phyloP scores from a whole-genome alignment of 768 basidiomycete species.

The Suillus plorans region DNA sequence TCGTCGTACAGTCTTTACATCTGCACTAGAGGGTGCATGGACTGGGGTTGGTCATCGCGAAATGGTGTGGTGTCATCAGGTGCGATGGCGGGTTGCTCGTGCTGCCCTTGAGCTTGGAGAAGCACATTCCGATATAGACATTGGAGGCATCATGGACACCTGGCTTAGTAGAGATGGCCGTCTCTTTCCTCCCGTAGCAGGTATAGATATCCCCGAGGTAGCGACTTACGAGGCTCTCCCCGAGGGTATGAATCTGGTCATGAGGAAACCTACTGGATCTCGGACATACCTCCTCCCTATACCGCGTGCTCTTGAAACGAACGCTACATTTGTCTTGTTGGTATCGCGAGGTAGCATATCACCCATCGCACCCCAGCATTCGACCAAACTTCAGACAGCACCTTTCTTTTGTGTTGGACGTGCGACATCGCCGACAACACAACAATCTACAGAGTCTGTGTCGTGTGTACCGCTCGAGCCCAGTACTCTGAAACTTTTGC shows the following conservation, averaged over 20 bases:
- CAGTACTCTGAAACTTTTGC: constrained; percentile 56
- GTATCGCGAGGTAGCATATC: constrained; percentile 59
- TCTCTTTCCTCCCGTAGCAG: constrained; percentile 33
- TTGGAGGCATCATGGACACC: constrained; percentile 46
- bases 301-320: constrained; percentile 6
- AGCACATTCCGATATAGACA: constrained; percentile 23
- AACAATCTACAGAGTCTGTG: constrained; percentile 15
- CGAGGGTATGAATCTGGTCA: constrained; percentile 36
- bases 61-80: constrained; percentile 99
- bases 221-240: constrained; percentile 39
- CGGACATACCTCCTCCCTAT: constrained; percentile 53
- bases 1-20: constrained; percentile 75
- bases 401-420: constrained; percentile 45
- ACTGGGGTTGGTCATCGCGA: constrained; percentile 94
- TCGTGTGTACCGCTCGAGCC: constrained; percentile 47
- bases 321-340: constrained; percentile 48
- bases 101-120: constrained; percentile 67
- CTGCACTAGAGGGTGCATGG: constrained; percentile 88
- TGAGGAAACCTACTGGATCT: constrained; percentile 43
- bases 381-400: constrained; percentile 44
- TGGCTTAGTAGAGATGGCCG: constrained; percentile 69
- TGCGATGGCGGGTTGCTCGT: constrained; percentile 85
- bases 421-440: not conserved
- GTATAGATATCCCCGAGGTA: constrained; percentile 11
- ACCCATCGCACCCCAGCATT: constrained; percentile 49